Base-by-base conservation (phyloP, 805 yeast genomes). In the Myxozyma mucilagina region DNA sequence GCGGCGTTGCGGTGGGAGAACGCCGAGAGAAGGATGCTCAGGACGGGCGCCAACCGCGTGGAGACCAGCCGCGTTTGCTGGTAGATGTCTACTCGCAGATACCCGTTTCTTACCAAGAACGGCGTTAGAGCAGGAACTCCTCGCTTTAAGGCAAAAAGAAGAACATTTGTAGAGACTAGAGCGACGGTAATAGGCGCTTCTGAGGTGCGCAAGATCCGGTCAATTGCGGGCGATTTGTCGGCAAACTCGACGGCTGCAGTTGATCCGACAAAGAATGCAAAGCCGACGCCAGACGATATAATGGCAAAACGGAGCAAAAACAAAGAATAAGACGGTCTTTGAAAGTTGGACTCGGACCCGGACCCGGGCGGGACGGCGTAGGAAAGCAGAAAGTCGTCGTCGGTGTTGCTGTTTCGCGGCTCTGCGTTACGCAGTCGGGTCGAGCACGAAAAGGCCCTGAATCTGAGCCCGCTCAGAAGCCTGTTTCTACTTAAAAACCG, bases 1-100 rank as follows among this genome's bases (percentile, higher is more conserved):
- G 42, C 13, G 20, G 42, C 53, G 38, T 56, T 56, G 47, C 63
- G 53, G 52, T 62, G 66, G n/a, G 66, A 62, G 42, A 62, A 59
- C 6, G 63, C 35, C 20, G 62, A 53, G 32, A 55, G 54, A 10
- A 59, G 43, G 45, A 62, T 51, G 11, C 61, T 48, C 16, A 34
- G 16, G 7, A 39, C 41, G 16, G 57, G 54, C 10, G 63, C 32
- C 36, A 38, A 32, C 9, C 36, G 43, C 3, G 65, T 39, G 2
- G 57, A 54, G 14, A 62, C 51, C 34, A 31, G 47, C 39, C 41
- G 47, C 2, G 56, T 38, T 11, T 32, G 39, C 29, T 36, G 42
- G 43, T 55, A 24, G 42, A 59, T 42, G 24, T 62, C 66, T 24
- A 54, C 56, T 13, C 66, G 57, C 8, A 62, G 56, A 36, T 59